Evolutionary conservation across 805 yeast species (phyloP), one percentile per base, ranked within the genome.

Genomic region (Wickerhamiella brachini): DNA sequence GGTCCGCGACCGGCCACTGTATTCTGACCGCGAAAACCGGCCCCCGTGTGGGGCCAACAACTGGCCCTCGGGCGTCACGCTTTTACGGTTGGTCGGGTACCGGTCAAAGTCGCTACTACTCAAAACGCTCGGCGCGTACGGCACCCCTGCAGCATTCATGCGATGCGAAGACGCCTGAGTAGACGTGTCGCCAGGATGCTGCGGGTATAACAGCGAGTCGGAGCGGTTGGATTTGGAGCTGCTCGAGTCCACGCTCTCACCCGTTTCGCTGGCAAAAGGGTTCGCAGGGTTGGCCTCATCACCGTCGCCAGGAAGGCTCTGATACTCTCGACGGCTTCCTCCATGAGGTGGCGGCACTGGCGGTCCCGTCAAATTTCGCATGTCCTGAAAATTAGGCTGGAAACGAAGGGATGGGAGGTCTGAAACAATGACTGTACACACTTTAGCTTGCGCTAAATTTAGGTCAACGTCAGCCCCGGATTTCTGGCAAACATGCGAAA

Each of bases 51-150:
- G 47, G n/a, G 31, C 37, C 22, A 18, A 17, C 39, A 45, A 39
- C 23, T 29, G 29, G 24, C 47, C 41, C 23, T 22, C 44, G 23
- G 38, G 50, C 43, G 20, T 48, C 51, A 10, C 54, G 52, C 26
- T 56, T 26, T 51, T 59, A 12, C 67, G 55, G 34, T 62, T 56
- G 20, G 41, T 37, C 20, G 71, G 70, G 54, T 67, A 67, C 38
- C 71, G 59, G 56, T 67, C 70, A 45, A 61, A 64, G 46, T 65
- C 69, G 26, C 56, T 49, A 29, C 62, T 59, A 21, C 51, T 42
- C 44, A 56, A 48, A 3, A 57, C 37, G 42, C 56, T 49, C 13
- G 60, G 58, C 20, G 53, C 47, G 12, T 29, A 29, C 37, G 39
- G 47, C 15, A 17, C 24, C 41, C 39, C 21, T 4, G 26, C 47